These are phyloP conservation scores for Phoenix dactylifera DNA, from an alignment of 176 grass and related monocot genomes.

Conservation along the genomic window DNA sequence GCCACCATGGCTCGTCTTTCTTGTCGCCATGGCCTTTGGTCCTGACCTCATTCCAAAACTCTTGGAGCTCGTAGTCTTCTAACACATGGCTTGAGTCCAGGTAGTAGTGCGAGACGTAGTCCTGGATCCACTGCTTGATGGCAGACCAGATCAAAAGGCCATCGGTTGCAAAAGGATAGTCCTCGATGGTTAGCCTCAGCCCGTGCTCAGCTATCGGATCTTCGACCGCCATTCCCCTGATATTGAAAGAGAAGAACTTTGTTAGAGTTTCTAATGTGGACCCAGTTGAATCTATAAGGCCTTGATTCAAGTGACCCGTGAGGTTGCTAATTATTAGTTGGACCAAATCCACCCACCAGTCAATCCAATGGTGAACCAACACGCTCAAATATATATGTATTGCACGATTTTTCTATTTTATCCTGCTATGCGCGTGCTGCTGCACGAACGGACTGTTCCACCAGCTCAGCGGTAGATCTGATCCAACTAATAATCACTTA, in stretches of 20 bases:
- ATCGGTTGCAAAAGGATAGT: conserved; percentile 91
- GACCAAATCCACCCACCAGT: too few relatives aligned
- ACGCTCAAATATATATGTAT: too few relatives aligned
- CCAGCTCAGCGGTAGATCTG: too few relatives aligned
- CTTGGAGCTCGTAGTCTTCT: conserved; percentile 55
- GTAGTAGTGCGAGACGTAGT: conserved; percentile 65
- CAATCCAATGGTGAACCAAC: too few relatives aligned
- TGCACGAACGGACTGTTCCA: too few relatives aligned
- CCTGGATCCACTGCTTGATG: conserved; percentile 47
- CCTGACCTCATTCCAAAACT: conserved; percentile 62
- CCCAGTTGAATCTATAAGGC: too few relatives aligned
- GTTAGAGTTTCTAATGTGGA: too few relatives aligned
- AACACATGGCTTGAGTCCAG: conserved; percentile 10
- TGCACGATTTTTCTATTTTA: too few relatives aligned
- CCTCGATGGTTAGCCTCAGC: conserved; percentile 40
- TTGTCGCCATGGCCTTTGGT: conserved; percentile 65
- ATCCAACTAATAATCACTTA: too few relatives aligned
- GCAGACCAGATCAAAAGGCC: conserved; percentile 71
- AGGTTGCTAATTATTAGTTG: too few relatives aligned
- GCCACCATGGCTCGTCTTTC: conserved; percentile 60
- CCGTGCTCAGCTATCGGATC: conserved; percentile 51
- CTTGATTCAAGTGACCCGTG: too few relatives aligned
- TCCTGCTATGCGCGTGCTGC: too few relatives aligned
- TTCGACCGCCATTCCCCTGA: conserved; percentile 69
- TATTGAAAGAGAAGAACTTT: neutral